Base-by-base conservation (phyloP, 805 yeast species). In the Clavispora fructus region DNA sequence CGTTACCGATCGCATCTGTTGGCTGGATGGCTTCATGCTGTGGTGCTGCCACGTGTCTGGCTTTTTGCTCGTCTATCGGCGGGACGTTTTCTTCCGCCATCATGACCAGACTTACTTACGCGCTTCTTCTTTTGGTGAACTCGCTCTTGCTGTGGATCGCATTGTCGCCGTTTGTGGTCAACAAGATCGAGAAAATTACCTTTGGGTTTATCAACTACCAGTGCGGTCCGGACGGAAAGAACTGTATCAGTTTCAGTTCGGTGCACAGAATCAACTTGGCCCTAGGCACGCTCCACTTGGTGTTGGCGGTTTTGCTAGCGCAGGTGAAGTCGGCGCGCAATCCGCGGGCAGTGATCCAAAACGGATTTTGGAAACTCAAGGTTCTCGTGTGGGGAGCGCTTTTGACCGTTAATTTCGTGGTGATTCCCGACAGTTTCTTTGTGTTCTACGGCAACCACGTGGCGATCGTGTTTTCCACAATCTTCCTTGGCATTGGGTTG, bases 221-320 rank as follows among this genome's bases (percentile, higher is more conserved):
- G 37, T 92, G 99, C 67, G 81, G 75, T 3, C 71, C 73, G 6
- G 73, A 83, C 39, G 95, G 94, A 12, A 79, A 80, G 19, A 85
- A 86, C 56, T 90, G 96, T 64, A 73, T 73, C 40, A 95, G 97
- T 40, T 94, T 92, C 65, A 87, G 89, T 13, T 91, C 95, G 5
- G 97, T 94, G n/a, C 95, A 94, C 62, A 71, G 98, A 46, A 73
- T 94, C 57, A 89, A 89, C 65, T 87, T 90, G 60, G 91, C 97
- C 2, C 69, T 94, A 16, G 98, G 96, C 2, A 42, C 82, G 45
- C 65, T 89, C 47, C 99, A 94, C 67, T 57, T 91, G 30, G 52
- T 82, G 0, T 68, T 94, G 46, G 95, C 94, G 1, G 64, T 69
- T 2, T 58, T 86, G 35, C 69, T 94, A 39, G 60, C 85, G 9